These are phyloP conservation scores for Lomentospora prolificans DNA, from an alignment of 2,329 filamentous ascomycete genomes.

Conservation along the genomic window DNA sequence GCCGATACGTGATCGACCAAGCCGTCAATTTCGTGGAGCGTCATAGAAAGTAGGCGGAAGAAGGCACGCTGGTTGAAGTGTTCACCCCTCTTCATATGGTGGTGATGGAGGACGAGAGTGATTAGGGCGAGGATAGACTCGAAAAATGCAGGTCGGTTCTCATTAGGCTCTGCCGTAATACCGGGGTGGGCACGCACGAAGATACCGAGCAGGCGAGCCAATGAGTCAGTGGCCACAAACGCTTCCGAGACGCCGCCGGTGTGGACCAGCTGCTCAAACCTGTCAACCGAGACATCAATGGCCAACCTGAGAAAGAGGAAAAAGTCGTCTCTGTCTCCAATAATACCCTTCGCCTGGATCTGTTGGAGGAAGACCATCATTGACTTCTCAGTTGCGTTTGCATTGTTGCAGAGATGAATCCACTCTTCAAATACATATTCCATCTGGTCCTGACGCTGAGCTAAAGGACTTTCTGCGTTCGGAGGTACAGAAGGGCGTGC, in stretches of 20 bases:
- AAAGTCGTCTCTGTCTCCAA: conserved; percentile 67
- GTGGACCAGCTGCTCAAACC: conserved; percentile 63
- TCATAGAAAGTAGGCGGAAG: conserved; percentile 75
- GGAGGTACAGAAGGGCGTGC: conserved; percentile 24
- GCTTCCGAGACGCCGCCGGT: conserved; percentile 48
- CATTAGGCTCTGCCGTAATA: conserved; percentile 27
- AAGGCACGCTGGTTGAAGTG: conserved; percentile 82
- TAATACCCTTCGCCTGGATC: conserved; percentile 62
- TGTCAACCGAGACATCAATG: conserved; percentile 68
- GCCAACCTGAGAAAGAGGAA: conserved; percentile 71
- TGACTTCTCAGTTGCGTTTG: conserved; percentile 64
- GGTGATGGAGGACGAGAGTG: conserved; percentile 72
- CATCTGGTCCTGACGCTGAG: conserved; percentile 67
- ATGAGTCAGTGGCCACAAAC: conserved; percentile 61
- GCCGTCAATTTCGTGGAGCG: conserved; percentile 64
- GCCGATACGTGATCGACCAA: conserved; percentile 48
- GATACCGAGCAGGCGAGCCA: conserved; percentile 69
- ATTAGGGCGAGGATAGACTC: conserved; percentile 71
- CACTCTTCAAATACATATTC: conserved; percentile 96
- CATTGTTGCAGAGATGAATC: conserved; percentile 71
- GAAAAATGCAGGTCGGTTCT: conserved; percentile 56
- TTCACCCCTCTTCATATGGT: conserved; percentile 72
- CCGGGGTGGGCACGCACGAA: conserved; percentile 38
- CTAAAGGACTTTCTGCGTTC: conserved; percentile 46
- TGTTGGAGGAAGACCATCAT: conserved; percentile 73